A percentile compares a stretch with the other conserved stretches of the same genome.
phyloP scores from a whole-genome alignment of 2,329 filamentous ascomycete genomes.

The Ampelomyces quisqualis region DNA sequence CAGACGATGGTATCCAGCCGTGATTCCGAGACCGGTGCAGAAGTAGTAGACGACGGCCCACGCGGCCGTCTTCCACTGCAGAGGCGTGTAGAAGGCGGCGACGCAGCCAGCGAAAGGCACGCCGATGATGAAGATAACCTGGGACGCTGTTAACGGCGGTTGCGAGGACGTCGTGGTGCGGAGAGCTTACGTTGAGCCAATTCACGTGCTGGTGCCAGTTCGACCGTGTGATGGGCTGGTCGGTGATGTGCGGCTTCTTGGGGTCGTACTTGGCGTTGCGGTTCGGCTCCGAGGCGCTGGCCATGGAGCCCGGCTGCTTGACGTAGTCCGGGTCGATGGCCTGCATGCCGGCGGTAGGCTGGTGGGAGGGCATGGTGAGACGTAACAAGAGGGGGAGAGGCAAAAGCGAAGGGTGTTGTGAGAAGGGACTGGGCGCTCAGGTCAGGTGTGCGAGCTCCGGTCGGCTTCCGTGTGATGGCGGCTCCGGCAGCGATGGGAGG shows the following conservation, averaged over 20 bases:
- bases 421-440: conserved; percentile 18
- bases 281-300: conserved; percentile 55
- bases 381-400: conserved; percentile 6
- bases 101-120: conserved; percentile 75
- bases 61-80: conserved; percentile 69
- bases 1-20: conserved; percentile 67
- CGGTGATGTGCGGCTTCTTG: conserved; percentile 83
- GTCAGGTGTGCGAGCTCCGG: conserved; percentile 19
- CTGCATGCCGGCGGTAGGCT: conserved; percentile 50
- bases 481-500: conserved; percentile 22
- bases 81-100: conserved; percentile 75
- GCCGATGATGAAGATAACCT: conserved; percentile 76
- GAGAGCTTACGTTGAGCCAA: conserved; percentile 74
- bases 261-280: conserved; percentile 55
- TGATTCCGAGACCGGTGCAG: conserved; percentile 71
- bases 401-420: conserved; percentile 14
- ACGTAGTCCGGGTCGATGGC: conserved; percentile 53
- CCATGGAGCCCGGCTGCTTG: conserved; percentile 50
- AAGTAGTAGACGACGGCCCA: conserved; percentile 82
- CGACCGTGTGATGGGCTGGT: conserved; percentile 72
- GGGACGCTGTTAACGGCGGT: conserved; percentile 39
- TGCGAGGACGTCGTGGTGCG: too few species aligned
- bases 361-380: conserved; percentile 53
- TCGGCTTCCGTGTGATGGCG: conserved; percentile 12
- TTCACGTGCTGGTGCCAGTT: conserved; percentile 95